phyloP scores from a whole-genome alignment of 1,284 basidiomycete genomes.

The Malassezia sp. region DNA sequence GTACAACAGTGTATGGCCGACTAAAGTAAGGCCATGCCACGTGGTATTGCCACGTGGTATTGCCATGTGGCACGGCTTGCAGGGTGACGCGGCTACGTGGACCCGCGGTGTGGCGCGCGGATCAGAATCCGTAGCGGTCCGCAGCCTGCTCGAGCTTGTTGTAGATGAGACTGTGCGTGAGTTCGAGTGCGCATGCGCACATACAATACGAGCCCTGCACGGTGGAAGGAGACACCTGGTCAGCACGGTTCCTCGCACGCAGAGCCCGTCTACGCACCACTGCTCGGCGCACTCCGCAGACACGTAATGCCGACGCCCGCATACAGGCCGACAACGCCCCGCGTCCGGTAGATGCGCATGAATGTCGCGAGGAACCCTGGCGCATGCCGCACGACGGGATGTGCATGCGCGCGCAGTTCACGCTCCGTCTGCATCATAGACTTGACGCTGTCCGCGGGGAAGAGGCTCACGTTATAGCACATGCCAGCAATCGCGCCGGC shows the following conservation, averaged over 20 bases:
- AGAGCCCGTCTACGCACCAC: constrained; percentile 33
- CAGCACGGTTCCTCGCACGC: no score
- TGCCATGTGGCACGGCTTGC: no score
- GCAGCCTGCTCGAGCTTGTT: constrained; percentile 36
- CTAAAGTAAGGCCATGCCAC: no score
- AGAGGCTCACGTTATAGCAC: constrained; percentile 57
- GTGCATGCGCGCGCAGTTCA: constrained; percentile 55
- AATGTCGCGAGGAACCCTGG: constrained; percentile 62
- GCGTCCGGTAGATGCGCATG: constrained; percentile 60
- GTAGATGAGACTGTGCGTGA: constrained; percentile 20
- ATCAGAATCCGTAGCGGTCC: constrained; percentile 26
- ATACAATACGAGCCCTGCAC: constrained; percentile 10
- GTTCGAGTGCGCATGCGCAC: background rate
- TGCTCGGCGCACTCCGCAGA: constrained; percentile 62
- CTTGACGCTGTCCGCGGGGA: constrained; percentile 75
- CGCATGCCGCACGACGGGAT: constrained; percentile 49
- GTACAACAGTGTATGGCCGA: no score
- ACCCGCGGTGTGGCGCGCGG: no score
- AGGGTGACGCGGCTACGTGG: no score
- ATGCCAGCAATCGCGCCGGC: constrained; percentile 78
- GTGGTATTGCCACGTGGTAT: no score
- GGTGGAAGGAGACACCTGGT: constrained; percentile 13
- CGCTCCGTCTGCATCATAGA: constrained; percentile 87
- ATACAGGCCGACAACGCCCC: constrained; percentile 76
- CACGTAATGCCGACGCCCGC: constrained; percentile 87